Evolutionary conservation across 176 grass and related monocot genomes (phyloP), one percentile per base, ranked within the genome.

Genomic region (Triticum turgidum): DNA sequence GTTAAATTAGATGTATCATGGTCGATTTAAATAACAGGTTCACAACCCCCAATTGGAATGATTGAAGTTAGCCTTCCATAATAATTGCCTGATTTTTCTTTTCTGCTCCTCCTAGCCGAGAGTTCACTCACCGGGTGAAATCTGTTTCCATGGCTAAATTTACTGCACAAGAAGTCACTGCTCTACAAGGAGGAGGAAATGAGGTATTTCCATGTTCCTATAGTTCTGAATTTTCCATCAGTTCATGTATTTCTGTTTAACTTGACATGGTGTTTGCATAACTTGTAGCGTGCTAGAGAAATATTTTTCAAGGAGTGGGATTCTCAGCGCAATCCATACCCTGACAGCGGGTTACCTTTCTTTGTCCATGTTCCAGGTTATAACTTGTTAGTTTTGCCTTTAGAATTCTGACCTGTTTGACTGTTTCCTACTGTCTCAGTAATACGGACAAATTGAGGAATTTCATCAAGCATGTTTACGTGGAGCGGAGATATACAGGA

Each of bases 121-220:
- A 99, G 82, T 99, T 99, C 84, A 99, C 92, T 0, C 97, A 99
- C 54, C 88, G 97, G 83, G 97, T 94, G 66, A 99, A 99, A 92
- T 99, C 97, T 34, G 58, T 99, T 90, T 99, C 97, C 74, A 96
- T 99, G 94, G 97, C 97, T 64, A 99, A 99, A 88, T 99, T 99
- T 88, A 99, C 92, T 73, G 93, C 92, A 80, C 97, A 96, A 88
- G 97, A 96, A 89, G 97, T 99, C 83, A 76, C 76, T 71, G 85
- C 94, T 58, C 93, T 99, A 86, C 92, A 99, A 89, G 94, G 75
- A 89, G 97, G 94, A 77, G 97, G 94, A 90, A 99, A 99, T 83
- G 92, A 99, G 92, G 97, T 96, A 83, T 13, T 21, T 79, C 6
- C 80, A 37, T 63, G 65, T 82, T 71, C 11, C 2, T 87, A 66